Percentiles rank a stretch among this genome's conserved stretches.
phyloP scores from a whole-genome alignment of 164 flowering plant species.

The Cinnamomum chago region DNA sequence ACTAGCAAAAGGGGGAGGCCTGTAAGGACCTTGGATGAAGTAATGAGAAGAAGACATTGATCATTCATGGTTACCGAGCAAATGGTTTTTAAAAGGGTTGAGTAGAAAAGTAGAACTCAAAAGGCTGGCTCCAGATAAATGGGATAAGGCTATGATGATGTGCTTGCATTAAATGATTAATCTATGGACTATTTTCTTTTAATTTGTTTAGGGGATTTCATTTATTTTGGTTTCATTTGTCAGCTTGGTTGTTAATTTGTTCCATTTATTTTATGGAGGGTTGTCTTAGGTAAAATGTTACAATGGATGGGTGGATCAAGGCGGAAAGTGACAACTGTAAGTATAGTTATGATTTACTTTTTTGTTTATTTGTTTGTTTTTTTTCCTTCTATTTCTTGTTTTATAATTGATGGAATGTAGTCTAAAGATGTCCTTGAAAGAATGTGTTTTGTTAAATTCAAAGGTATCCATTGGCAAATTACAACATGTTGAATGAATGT shows the following conservation, averaged over 20 bases:
- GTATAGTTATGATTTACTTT: conserved; percentile 15
- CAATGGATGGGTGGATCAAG: conserved; percentile 98
- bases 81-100: not conserved
- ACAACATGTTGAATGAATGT: not conserved
- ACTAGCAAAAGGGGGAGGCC: no score
- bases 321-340: conserved; percentile 72
- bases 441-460: not conserved
- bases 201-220: not conserved
- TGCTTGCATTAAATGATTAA: not conserved
- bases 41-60: no score
- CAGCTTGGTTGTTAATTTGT: not conserved
- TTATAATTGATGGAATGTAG: not conserved
- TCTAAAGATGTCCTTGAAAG: not conserved
- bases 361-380: not conserved
- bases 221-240: conserved; percentile 5
- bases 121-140: not conserved
- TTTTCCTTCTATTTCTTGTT: not conserved
- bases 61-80: not conserved
- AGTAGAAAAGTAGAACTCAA: not conserved
- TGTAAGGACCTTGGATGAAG: no score
- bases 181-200: not conserved
- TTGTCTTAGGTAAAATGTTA: conserved; percentile 36
- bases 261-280: not conserved
- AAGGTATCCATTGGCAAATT: not conserved
- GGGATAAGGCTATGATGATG: not conserved